These are phyloP conservation scores for Kwoniella sp. DNA, from an alignment of 768 basidiomycete species.

Conservation along the genomic window DNA sequence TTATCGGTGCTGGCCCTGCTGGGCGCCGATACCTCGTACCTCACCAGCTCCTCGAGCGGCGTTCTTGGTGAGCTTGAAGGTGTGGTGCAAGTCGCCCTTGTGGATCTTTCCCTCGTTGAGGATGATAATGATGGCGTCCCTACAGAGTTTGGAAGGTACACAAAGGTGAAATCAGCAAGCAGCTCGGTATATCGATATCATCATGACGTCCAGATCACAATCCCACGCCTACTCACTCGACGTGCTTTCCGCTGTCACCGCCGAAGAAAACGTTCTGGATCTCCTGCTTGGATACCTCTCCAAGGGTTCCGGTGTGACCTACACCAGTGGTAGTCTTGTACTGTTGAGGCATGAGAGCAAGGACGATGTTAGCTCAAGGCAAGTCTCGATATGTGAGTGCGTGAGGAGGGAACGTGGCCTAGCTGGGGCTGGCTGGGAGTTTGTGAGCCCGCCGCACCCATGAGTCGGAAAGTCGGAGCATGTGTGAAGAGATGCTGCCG, in stretches of 20 bases:
- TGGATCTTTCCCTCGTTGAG: slow-evolving; percentile 43
- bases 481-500: no score
- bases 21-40: slow-evolving; percentile 23
- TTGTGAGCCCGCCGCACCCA: no score
- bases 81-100: slow-evolving; percentile 34
- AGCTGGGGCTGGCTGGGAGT: not conserved
- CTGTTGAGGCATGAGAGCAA: slow-evolving; percentile 9
- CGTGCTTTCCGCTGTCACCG: slow-evolving; percentile 47
- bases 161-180: no score
- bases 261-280: slow-evolving; percentile 51
- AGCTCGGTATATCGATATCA: no score
- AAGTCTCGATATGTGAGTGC: not conserved
- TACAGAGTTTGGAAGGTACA: slow-evolving; percentile 5
- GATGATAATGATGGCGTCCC: slow-evolving; percentile 49
- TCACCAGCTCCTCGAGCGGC: slow-evolving; percentile 38
- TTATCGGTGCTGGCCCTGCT: slow-evolving; percentile 35
- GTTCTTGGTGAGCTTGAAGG: slow-evolving; percentile 42
- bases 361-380: not conserved
- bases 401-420: not conserved
- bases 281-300: slow-evolving; percentile 49
- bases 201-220: no score
- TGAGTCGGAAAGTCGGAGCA: no score
- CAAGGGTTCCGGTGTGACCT: slow-evolving; percentile 50
- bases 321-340: slow-evolving; percentile 42
- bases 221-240: slow-evolving; percentile 47